These are phyloP conservation scores for Zangia roseola DNA, from an alignment of 768 basidiomycete genomes.

Conservation along the genomic window DNA sequence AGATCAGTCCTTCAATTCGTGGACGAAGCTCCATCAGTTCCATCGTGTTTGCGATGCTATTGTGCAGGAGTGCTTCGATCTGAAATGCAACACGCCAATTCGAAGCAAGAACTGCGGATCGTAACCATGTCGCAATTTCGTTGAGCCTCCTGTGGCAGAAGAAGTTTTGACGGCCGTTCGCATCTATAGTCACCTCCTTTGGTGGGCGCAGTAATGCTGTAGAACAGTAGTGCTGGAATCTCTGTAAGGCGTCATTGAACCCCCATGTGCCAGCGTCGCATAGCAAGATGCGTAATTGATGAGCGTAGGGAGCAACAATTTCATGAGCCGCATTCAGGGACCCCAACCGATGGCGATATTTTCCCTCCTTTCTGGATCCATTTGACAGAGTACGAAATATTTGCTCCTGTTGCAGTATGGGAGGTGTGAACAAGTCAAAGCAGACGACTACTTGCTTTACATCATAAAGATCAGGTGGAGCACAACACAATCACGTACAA, in stretches of 20 bases:
- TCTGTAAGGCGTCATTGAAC: slow-evolving; percentile 36
- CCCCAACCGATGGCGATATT: slow-evolving; percentile 56
- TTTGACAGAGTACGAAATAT: slow-evolving; percentile 53
- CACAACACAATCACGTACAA: slow-evolving; percentile 41
- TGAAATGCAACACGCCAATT: slow-evolving; percentile 74
- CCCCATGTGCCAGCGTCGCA: slow-evolving; percentile 43
- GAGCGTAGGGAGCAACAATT: slow-evolving; percentile 64
- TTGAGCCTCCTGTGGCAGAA: slow-evolving; percentile 50
- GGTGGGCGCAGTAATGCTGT: slow-evolving; percentile 45
- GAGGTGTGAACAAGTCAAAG: slow-evolving; percentile 66
- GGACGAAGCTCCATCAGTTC: slow-evolving; percentile 51
- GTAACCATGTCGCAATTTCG: slow-evolving; percentile 43
- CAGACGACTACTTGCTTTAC: slow-evolving; percentile 49
- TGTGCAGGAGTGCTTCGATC: slow-evolving; percentile 65
- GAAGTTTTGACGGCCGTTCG: slow-evolving; percentile 43
- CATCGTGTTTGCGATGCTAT: slow-evolving; percentile 57
- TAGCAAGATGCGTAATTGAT: slow-evolving; percentile 65
- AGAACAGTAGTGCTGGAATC: slow-evolving; percentile 54
- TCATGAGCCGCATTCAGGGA: slow-evolving; percentile 58
- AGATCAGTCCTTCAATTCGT: slow-evolving; percentile 42
- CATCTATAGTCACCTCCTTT: slow-evolving; percentile 45
- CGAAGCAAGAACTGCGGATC: slow-evolving; percentile 35
- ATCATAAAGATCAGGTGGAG: slow-evolving; percentile 10
- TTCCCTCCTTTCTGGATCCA: slow-evolving; percentile 28
- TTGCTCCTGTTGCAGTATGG: slow-evolving; percentile 57